Conservation (phyloP, 345 rosid genomes). For the Boechera divaricarpa region DNA sequence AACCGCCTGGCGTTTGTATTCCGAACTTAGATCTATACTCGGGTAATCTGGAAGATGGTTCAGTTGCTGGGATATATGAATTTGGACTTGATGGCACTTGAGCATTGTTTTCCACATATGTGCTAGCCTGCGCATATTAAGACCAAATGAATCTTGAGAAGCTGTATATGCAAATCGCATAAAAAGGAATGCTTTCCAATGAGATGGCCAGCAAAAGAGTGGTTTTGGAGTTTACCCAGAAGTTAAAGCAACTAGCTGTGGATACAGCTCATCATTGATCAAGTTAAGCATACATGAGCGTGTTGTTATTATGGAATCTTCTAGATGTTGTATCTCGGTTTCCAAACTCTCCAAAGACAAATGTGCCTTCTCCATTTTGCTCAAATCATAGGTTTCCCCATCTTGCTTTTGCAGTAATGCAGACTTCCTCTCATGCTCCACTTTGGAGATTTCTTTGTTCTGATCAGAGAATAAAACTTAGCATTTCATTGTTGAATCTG, state of each 20-base stretch:
- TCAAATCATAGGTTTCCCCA: conserved; percentile 57
- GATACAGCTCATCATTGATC: conserved; percentile 81
- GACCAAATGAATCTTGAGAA: conserved; percentile 24
- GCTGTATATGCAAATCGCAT: not conserved
- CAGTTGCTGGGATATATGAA: conserved; percentile 69
- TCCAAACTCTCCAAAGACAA: conserved; percentile 64
- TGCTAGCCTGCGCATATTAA: conserved; percentile 52
- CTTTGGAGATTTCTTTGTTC: conserved; percentile 79
- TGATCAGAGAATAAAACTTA: conserved; percentile 38
- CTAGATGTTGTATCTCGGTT: conserved; percentile 55
- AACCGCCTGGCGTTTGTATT: conserved; percentile 73
- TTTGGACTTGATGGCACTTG: conserved; percentile 79
- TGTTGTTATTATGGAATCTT: conserved; percentile 61
- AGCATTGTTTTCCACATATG: conserved; percentile 82
- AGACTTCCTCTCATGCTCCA: conserved; percentile 75
- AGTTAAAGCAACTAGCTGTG: conserved; percentile 76
- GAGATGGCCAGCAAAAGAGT: conserved; percentile 16
- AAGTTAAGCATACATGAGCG: conserved; percentile 59
- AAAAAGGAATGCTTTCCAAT: conserved; percentile 1
- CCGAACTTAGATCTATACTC: conserved; percentile 60
- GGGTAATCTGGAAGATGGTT: conserved; percentile 61
- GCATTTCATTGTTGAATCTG: not conserved
- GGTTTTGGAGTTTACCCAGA: conserved; percentile 65
- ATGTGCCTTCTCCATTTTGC: conserved; percentile 69
- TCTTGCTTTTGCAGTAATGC: conserved; percentile 68